Evolutionary conservation across 352 stramenopile species (phyloP).

Genomic region (Lagenidium giganteum): DNA sequence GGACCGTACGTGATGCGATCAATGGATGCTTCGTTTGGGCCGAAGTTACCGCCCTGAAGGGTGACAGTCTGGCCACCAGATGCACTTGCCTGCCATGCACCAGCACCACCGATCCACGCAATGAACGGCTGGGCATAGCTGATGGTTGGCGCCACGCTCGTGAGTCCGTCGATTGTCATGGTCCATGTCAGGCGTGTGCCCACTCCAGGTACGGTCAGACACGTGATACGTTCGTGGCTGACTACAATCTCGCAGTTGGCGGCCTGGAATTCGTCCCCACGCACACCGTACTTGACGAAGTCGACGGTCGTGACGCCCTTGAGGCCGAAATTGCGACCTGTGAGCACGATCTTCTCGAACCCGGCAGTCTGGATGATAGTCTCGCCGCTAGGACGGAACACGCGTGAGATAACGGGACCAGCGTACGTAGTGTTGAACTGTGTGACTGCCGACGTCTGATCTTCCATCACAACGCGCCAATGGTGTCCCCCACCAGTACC

Average conservation of each 20-base stretch:
- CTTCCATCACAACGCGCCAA: constrained; percentile 40
- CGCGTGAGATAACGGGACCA: constrained; percentile 45
- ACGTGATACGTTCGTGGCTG: constrained; percentile 44
- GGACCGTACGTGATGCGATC: constrained; percentile 55
- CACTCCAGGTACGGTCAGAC: constrained; percentile 38
- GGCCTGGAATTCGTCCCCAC: constrained; percentile 36
- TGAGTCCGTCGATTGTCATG: constrained; percentile 47
- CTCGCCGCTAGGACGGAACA: constrained; percentile 39
- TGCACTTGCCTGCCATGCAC: constrained; percentile 21
- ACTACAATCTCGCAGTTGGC: constrained; percentile 35
- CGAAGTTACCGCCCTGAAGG: constrained; percentile 55
- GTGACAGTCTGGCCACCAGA: constrained; percentile 34
- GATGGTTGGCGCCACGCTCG: constrained; percentile 44
- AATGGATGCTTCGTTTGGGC: constrained; percentile 27
- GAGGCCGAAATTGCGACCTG: constrained; percentile 52
- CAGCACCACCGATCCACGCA: constrained; percentile 24
- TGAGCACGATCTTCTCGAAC: constrained; percentile 42
- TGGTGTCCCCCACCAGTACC: constrained; percentile 37
- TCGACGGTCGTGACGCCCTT: constrained; percentile 24
- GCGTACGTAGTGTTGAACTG: constrained; percentile 45
- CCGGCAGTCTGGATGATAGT: constrained; percentile 43
- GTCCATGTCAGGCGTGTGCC: constrained; percentile 47
- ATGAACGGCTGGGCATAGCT: constrained; percentile 55
- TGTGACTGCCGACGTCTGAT: constrained; percentile 15
- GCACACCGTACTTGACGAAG: constrained; percentile 44